phyloP scores from a whole-genome alignment of 768 basidiomycete species.

The Boletus eberwhitei region DNA sequence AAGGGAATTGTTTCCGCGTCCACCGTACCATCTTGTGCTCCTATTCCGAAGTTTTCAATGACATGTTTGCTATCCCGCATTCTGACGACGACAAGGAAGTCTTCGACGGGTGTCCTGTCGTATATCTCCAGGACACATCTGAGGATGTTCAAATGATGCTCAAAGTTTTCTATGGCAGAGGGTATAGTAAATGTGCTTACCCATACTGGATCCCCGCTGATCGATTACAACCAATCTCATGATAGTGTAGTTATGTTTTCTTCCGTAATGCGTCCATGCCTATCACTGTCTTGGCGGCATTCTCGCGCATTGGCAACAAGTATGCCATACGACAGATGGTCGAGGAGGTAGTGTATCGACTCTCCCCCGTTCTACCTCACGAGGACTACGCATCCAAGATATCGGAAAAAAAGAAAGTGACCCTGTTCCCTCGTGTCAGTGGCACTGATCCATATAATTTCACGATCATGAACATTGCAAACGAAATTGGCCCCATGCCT shows the following conservation, averaged over 20 bases:
- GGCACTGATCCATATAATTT: conserved; percentile 13
- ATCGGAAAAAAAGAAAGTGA: neutral
- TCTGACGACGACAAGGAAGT: neutral
- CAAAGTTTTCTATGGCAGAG: conserved; percentile 18
- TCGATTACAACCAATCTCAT: too few species aligned
- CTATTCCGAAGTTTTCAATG: conserved; percentile 25
- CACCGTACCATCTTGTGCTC: conserved; percentile 1
- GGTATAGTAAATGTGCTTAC: neutral
- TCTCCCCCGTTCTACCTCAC: neutral
- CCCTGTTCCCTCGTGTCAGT: conserved; percentile 6
- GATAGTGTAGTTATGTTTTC: conserved; percentile 11
- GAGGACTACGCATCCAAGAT: neutral
- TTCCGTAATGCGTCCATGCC: conserved; percentile 9
- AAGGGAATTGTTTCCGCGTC: conserved; percentile 4
- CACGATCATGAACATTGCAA: conserved; percentile 11
- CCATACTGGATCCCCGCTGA: neutral
- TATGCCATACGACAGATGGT: conserved; percentile 11
- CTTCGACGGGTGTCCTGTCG: conserved; percentile 22
- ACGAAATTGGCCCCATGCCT: conserved; percentile 8
- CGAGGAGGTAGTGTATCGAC: neutral
- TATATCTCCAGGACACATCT: conserved; percentile 14
- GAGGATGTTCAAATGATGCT: conserved; percentile 16
- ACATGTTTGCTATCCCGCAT: conserved; percentile 24
- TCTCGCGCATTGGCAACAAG: conserved; percentile 13
- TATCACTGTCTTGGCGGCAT: neutral